Percentiles rank a stretch among this genome's conserved stretches.
Evolutionary conservation across 1,284 basidiomycete species (phyloP).

Genomic region (Fomitopsis schrenkii): DNA sequence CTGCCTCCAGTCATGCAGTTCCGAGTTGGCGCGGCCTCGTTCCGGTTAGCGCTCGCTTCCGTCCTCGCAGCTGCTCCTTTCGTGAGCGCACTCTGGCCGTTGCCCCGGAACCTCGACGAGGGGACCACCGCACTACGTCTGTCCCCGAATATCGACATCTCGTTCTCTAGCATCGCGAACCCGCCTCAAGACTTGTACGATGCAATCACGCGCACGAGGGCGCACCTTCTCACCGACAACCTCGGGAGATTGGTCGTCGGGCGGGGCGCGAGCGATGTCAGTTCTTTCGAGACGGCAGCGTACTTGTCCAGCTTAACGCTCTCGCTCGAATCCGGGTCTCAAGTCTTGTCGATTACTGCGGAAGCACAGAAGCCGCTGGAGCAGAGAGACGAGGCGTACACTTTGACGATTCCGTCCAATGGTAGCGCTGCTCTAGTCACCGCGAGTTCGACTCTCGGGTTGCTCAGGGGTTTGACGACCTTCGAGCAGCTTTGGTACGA

Average conservation of each 20-base stretch:
- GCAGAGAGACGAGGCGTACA: slow-evolving; percentile 64
- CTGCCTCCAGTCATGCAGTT: not conserved
- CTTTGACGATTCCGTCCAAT: slow-evolving; percentile 55
- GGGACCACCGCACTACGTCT: slow-evolving; percentile 52
- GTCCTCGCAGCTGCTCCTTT: slow-evolving; percentile 21
- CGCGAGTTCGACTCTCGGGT: slow-evolving; percentile 72
- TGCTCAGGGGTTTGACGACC: slow-evolving; percentile 79
- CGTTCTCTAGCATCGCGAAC: slow-evolving; percentile 24
- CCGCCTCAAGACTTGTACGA: slow-evolving; percentile 43
- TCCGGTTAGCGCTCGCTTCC: slow-evolving; percentile 8
- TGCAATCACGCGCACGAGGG: slow-evolving; percentile 40
- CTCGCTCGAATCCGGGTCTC: slow-evolving; percentile 32
- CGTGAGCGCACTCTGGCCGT: slow-evolving; percentile 53
- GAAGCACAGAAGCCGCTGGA: slow-evolving; percentile 55
- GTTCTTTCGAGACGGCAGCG: slow-evolving; percentile 27
- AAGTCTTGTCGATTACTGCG: slow-evolving; percentile 39
- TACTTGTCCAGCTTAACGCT: slow-evolving; percentile 34
- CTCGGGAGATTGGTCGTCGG: slow-evolving; percentile 46
- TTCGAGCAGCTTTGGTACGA: slow-evolving; percentile 79
- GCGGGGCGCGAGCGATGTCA: slow-evolving; percentile 39
- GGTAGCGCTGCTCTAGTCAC: slow-evolving; percentile 56
- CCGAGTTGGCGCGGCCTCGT: not conserved
- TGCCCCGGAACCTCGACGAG: slow-evolving; percentile 45
- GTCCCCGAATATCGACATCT: slow-evolving; percentile 41
- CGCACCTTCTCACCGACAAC: slow-evolving; percentile 37